Conservation (phyloP, 2,329 filamentous ascomycete species). For the Xylariaceae sp. region DNA sequence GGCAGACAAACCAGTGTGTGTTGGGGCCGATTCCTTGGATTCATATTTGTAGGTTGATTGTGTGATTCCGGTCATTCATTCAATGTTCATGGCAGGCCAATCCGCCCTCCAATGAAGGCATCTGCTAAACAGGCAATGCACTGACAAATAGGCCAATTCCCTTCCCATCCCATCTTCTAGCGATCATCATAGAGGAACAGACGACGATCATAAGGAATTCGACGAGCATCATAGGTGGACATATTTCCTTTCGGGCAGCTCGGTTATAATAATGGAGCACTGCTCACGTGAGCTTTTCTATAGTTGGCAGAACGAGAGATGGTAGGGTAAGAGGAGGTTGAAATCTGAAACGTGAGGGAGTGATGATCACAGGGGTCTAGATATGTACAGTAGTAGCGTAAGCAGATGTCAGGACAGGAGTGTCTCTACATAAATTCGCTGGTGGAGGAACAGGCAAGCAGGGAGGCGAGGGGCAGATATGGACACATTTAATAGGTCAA, state of each 20-base stretch:
- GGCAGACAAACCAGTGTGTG: too few relatives aligned
- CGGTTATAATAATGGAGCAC: not conserved
- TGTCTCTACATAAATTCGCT: too few relatives aligned
- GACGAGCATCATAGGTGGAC: conserved; percentile 4
- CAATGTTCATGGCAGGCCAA: too few relatives aligned
- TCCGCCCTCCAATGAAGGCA: too few relatives aligned
- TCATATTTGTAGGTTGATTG: too few relatives aligned
- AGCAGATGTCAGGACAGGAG: not conserved
- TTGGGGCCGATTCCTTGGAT: too few relatives aligned
- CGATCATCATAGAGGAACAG: conserved; percentile 8
- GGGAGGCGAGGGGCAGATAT: too few relatives aligned
- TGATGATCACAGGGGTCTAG: conserved; percentile 15
- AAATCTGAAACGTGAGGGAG: conserved; percentile 26
- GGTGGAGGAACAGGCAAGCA: too few relatives aligned
- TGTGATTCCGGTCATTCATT: too few relatives aligned
- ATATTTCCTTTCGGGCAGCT: conserved; percentile 16
- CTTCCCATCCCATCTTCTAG: not conserved
- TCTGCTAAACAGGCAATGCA: too few relatives aligned
- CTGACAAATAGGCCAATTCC: not conserved
- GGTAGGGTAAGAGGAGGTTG: conserved; percentile 12
- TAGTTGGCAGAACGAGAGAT: not conserved
- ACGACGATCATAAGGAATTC: conserved; percentile 5
- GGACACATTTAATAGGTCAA: too few relatives aligned
- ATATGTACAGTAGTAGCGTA: not conserved
- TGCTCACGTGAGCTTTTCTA: not conserved